A percentile compares a stretch with the other conserved stretches of the same genome.
These are phyloP conservation scores for Trichoderma sp. DNA, from an alignment of 2,329 filamentous ascomycete genomes.

Conservation along the genomic window DNA sequence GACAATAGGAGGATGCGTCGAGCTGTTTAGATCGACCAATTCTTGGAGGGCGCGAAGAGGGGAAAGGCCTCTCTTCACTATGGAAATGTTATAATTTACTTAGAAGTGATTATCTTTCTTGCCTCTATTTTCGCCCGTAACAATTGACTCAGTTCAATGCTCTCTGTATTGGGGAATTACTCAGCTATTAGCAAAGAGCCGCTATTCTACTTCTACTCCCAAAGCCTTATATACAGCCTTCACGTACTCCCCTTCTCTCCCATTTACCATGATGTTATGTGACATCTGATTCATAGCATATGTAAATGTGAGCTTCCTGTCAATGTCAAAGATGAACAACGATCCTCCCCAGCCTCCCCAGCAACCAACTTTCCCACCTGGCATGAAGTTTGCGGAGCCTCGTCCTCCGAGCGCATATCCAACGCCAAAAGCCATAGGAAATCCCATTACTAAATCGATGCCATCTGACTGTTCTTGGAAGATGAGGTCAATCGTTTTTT, in stretches of 20 bases:
- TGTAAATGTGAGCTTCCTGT: conserved; percentile 44
- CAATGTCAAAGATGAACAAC: conserved; percentile 45
- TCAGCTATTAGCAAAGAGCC: not conserved
- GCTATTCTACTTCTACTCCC: not conserved
- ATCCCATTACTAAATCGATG: conserved; percentile 42
- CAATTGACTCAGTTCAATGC: no score
- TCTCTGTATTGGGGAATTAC: not conserved
- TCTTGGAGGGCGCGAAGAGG: conserved; percentile 2
- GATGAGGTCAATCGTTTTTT: conserved; percentile 46
- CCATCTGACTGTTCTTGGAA: conserved; percentile 48
- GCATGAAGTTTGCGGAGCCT: conserved; percentile 21
- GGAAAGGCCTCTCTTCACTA: not conserved
- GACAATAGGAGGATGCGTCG: conserved; percentile 1
- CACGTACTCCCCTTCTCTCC: not conserved
- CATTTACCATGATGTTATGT: not conserved
- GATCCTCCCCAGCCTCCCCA: conserved; percentile 52
- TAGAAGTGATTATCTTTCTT: not conserved
- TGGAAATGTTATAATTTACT: not conserved
- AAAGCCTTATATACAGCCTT: conserved; percentile 16
- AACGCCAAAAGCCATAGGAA: conserved; percentile 44
- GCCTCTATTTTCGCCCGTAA: no score
- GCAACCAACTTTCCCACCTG: conserved; percentile 39
- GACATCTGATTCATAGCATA: conserved; percentile 43
- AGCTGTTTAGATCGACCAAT: conserved; percentile 6
- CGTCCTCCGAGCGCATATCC: conserved; percentile 35